These are phyloP conservation scores for Umbelopsis vinacea DNA, from an alignment of 192 early-diverging fungal genomes.

Conservation along the genomic window DNA sequence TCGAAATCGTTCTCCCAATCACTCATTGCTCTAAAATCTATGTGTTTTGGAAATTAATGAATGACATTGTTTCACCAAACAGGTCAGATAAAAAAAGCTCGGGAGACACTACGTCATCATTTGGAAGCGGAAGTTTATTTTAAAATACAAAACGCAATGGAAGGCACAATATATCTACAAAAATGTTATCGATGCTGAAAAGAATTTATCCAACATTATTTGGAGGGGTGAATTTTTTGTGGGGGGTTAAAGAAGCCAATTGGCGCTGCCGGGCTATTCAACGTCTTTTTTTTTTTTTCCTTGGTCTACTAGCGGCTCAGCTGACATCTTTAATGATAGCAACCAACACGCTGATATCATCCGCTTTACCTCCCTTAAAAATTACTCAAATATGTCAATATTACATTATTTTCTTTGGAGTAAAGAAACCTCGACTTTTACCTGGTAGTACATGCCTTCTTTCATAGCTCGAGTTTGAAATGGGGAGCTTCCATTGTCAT, in stretches of 20 bases:
- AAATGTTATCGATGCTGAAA: background rate
- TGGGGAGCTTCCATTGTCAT: constrained; percentile 71
- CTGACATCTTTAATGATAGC: constrained; percentile 68
- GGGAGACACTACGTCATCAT: background rate
- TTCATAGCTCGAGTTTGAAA: constrained; percentile 93
- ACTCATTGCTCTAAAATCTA: constrained; percentile 27
- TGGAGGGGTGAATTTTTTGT: background rate
- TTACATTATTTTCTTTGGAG: constrained; percentile 49
- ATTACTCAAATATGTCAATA: constrained; percentile 43
- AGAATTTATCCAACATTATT: background rate
- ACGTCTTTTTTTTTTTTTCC: no score
- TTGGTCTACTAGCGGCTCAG: background rate
- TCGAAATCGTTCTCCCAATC: constrained; percentile 39
- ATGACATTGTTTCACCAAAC: background rate
- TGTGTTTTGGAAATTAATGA: background rate
- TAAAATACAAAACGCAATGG: background rate
- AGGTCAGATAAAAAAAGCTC: background rate
- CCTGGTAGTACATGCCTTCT: constrained; percentile 73
- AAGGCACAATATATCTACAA: background rate
- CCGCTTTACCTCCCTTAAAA: constrained; percentile 94
- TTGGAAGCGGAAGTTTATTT: background rate
- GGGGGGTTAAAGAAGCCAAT: background rate
- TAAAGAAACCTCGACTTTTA: background rate
- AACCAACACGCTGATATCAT: constrained; percentile 92
- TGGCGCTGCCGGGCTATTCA: background rate